These are phyloP conservation scores for Alternaria triticimaculans DNA, from an alignment of 2,329 filamentous ascomycete genomes.

Conservation along the genomic window DNA sequence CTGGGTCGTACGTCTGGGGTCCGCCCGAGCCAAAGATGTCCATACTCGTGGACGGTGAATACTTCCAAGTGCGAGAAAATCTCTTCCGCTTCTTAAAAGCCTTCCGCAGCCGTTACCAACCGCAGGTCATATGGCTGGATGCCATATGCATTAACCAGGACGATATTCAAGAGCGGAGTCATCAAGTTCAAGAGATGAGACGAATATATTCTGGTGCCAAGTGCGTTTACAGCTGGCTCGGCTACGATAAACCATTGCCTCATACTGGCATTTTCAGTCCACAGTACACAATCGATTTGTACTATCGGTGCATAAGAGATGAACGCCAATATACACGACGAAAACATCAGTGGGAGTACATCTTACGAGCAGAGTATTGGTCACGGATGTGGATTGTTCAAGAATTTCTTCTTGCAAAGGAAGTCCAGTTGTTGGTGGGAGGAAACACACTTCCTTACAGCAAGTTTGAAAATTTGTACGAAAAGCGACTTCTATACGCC, in stretches of 20 bases:
- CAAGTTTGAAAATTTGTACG: too few species aligned
- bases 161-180: not conserved
- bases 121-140: not conserved
- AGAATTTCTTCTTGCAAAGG: not conserved
- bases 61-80: not conserved
- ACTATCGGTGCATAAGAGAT: not conserved
- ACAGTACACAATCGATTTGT: not conserved
- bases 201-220: not conserved
- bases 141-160: not conserved
- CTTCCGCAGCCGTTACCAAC: not conserved
- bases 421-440: not conserved
- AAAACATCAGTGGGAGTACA: not conserved
- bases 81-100: not conserved
- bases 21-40: not conserved
- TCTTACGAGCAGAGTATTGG: not conserved
- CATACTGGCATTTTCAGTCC: not conserved
- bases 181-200: not conserved
- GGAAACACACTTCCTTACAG: not conserved
- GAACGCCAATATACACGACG: not conserved
- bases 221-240: not conserved
- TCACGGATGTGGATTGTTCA: not conserved
- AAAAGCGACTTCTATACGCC: too few species aligned
- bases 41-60: not conserved
- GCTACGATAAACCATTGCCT: not conserved
- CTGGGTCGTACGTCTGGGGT: not conserved